These are phyloP conservation scores for Rosa rugosa DNA, from an alignment of 306 rosid genomes.

Conservation along the genomic window DNA sequence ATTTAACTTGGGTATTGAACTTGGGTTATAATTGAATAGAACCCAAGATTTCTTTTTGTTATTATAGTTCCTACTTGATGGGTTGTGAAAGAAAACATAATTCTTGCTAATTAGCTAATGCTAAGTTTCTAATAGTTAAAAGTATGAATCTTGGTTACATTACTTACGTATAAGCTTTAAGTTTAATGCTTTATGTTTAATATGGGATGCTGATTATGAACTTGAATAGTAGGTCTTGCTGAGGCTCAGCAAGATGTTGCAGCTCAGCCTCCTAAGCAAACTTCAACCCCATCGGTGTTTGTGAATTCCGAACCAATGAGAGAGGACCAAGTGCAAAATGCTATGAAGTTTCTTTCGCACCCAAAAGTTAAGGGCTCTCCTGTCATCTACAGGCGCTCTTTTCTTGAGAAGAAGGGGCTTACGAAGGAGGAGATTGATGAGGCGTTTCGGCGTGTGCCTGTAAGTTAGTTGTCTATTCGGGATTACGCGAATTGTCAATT, in stretches of 20 bases:
- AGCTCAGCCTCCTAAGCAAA: slow-evolving; percentile 53
- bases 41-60: background rate
- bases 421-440: slow-evolving; percentile 98
- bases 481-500: background rate
- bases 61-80: background rate
- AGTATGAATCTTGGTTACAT: background rate
- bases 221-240: slow-evolving; percentile 33
- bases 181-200: background rate
- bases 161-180: background rate
- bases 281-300: slow-evolving; percentile 63
- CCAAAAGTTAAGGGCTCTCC: slow-evolving; percentile 94
- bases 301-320: slow-evolving; percentile 81
- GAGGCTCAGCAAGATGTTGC: slow-evolving; percentile 50
- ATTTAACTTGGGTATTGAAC: background rate
- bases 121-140: background rate
- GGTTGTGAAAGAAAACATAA: background rate
- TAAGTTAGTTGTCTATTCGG: slow-evolving; percentile 36
- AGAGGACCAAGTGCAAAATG: slow-evolving; percentile 96
- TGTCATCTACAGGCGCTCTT: slow-evolving; percentile 77
- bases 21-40: background rate
- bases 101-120: background rate
- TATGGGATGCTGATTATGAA: slow-evolving; percentile 19
- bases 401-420: slow-evolving; percentile 91
- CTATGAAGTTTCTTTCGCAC: slow-evolving; percentile 85
- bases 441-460: slow-evolving; percentile 90